Evolutionary conservation across 1,284 basidiomycete species (phyloP).

Genomic region (Ceratobasidium sp.): DNA sequence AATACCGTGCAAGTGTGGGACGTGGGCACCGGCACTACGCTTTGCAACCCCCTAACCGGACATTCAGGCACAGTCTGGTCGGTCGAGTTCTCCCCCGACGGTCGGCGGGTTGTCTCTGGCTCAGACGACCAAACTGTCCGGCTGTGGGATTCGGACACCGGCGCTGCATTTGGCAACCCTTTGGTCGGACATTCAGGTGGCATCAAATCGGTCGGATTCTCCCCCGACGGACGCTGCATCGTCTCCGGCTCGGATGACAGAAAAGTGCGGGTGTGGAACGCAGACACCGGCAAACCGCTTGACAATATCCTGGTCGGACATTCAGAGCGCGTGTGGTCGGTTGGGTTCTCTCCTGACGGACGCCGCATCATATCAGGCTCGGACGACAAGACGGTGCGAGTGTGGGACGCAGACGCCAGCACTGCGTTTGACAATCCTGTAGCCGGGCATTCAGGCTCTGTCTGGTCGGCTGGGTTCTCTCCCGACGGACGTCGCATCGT

Average conservation of each 20-base stretch:
- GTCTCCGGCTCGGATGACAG: constrained; percentile 10
- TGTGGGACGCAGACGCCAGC: too few relatives aligned
- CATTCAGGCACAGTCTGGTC: constrained; percentile 22
- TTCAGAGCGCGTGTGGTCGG: too few relatives aligned
- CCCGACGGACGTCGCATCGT: too few relatives aligned
- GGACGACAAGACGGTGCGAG: too few relatives aligned
- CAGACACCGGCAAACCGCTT: not conserved
- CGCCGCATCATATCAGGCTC: too few relatives aligned
- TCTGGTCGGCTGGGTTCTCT: too few relatives aligned
- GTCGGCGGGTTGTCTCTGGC: constrained; percentile 1
- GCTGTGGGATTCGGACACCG: constrained; percentile 12
- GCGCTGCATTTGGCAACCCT: not conserved
- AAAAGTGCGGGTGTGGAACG: constrained; percentile 30
- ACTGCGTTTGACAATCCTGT: too few relatives aligned
- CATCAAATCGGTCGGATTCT: constrained; percentile 10
- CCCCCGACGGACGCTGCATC: constrained; percentile 21
- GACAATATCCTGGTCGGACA: too few relatives aligned
- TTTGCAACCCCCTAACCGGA: not conserved
- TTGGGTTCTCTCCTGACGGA: too few relatives aligned
- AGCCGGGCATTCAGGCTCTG: too few relatives aligned
- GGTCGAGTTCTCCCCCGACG: constrained; percentile 40
- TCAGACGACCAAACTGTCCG: constrained; percentile 4
- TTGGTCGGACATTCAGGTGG: not conserved
- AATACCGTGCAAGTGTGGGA: constrained; percentile 38
- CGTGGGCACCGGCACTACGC: not conserved